Evolutionary conservation across 768 basidiomycete species (phyloP).

Genomic region (Boletus sp.): DNA sequence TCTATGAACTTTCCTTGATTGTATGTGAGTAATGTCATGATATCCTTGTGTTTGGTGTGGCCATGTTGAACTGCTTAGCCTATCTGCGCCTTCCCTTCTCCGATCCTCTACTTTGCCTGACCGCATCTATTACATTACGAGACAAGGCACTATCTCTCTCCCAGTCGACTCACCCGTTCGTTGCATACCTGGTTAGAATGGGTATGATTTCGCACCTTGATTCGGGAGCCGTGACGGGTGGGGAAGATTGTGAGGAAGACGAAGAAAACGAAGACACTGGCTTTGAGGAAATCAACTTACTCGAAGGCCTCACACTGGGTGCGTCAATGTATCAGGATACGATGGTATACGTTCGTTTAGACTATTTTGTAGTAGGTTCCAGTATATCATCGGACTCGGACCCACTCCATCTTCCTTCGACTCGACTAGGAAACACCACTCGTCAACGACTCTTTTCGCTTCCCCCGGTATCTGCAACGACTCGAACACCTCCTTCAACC

Average conservation of each 20-base stretch:
- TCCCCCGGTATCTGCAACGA: slow-evolving; percentile 45
- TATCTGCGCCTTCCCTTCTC: slow-evolving; percentile 67
- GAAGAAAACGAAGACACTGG: slow-evolving; percentile 43
- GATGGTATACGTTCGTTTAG: not conserved
- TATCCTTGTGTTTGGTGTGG: not conserved
- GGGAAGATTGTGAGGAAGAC: slow-evolving; percentile 26
- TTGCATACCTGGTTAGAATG: slow-evolving; percentile 21
- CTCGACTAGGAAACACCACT: slow-evolving; percentile 66
- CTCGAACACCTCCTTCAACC: slow-evolving; percentile 46
- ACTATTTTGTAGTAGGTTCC: slow-evolving; percentile 37
- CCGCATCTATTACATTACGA: slow-evolving; percentile 82
- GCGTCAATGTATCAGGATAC: slow-evolving; percentile 26
- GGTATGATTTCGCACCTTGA: slow-evolving; percentile 18
- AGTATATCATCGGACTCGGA: slow-evolving; percentile 38
- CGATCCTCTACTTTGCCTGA: slow-evolving; percentile 82
- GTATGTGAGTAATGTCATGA: slow-evolving; percentile 58
- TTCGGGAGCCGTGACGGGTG: not conserved
- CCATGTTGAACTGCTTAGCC: slow-evolving; percentile 42
- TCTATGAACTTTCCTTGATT: slow-evolving; percentile 75
- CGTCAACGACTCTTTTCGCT: slow-evolving; percentile 69
- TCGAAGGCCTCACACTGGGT: slow-evolving; percentile 67
- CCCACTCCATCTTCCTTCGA: slow-evolving; percentile 57
- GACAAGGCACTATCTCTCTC: slow-evolving; percentile 63
- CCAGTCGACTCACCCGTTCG: slow-evolving; percentile 36
- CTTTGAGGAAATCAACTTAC: slow-evolving; percentile 66